Evolutionary conservation across 1,284 basidiomycete species (phyloP).

Genomic region (Quambalaria eucalypti): DNA sequence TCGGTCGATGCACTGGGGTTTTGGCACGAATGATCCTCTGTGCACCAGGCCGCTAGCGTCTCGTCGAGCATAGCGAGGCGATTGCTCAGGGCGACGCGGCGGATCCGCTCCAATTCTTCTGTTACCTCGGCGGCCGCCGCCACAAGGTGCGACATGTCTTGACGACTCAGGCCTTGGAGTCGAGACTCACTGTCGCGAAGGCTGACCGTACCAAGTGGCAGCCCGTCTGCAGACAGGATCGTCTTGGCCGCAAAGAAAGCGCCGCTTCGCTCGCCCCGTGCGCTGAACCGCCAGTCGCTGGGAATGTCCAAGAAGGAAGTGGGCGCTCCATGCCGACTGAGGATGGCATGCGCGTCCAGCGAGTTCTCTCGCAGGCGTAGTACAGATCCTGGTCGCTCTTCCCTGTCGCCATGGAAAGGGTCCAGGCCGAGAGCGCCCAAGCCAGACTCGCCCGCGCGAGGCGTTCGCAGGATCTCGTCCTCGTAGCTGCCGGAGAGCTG

Average conservation of each 20-base stretch:
- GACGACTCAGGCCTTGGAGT: not conserved
- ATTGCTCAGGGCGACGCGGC: not conserved
- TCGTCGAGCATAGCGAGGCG: not conserved
- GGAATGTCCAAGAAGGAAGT: constrained; percentile 1
- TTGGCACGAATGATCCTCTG: no score
- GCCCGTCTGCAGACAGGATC: not conserved
- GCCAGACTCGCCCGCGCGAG: not conserved
- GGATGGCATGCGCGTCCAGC: constrained; percentile 8
- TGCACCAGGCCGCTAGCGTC: not conserved
- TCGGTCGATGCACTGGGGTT: no score
- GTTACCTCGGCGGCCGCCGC: constrained; percentile 3
- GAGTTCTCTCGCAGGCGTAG: not conserved
- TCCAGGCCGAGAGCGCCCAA: not conserved
- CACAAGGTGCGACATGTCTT: not conserved
- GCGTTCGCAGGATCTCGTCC: not conserved
- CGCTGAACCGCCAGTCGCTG: constrained; percentile 3
- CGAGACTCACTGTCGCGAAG: not conserved
- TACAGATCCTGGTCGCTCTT: no score
- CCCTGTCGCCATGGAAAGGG: not conserved
- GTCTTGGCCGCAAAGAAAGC: constrained; percentile 3
- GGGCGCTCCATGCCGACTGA: not conserved
- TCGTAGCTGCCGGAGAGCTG: not conserved
- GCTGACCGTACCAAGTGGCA: constrained; percentile 7
- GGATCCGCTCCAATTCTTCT: not conserved
- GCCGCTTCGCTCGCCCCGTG: not conserved